These are phyloP conservation scores for Monosporascus sp. DNA, from an alignment of 2,329 filamentous ascomycete genomes.

Conservation along the genomic window DNA sequence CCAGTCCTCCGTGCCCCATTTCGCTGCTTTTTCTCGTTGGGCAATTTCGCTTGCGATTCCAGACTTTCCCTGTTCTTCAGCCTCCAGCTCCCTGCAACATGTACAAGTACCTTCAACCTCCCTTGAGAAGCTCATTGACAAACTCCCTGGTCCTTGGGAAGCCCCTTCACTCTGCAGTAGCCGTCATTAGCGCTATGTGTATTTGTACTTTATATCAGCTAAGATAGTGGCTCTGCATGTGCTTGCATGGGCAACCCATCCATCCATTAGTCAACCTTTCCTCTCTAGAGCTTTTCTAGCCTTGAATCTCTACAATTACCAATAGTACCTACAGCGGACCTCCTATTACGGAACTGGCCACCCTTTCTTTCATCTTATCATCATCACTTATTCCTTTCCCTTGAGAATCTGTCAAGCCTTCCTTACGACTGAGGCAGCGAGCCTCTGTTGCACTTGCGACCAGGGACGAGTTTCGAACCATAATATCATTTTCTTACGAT, in stretches of 20 bases:
- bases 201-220: too few relatives aligned
- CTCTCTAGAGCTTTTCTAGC: too few relatives aligned
- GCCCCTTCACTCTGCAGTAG: too few relatives aligned
- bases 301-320: too few relatives aligned
- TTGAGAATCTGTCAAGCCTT: background rate
- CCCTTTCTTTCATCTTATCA: background rate
- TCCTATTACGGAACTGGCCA: background rate
- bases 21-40: conserved; percentile 31
- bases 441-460: background rate
- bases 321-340: background rate
- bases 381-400: background rate
- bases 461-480: background rate
- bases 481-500: background rate
- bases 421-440: background rate
- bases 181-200: too few relatives aligned
- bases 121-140: too few relatives aligned
- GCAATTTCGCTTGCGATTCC: conserved; percentile 48
- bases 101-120: too few relatives aligned
- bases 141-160: too few relatives aligned
- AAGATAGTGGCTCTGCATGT: too few relatives aligned
- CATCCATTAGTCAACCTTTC: too few relatives aligned
- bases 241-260: too few relatives aligned
- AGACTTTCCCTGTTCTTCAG: conserved; percentile 33
- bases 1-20: background rate
- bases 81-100: conserved; percentile 22